Conservation (phyloP, 495 filamentous ascomycete genomes). For the Aspergillus conjunctus region DNA sequence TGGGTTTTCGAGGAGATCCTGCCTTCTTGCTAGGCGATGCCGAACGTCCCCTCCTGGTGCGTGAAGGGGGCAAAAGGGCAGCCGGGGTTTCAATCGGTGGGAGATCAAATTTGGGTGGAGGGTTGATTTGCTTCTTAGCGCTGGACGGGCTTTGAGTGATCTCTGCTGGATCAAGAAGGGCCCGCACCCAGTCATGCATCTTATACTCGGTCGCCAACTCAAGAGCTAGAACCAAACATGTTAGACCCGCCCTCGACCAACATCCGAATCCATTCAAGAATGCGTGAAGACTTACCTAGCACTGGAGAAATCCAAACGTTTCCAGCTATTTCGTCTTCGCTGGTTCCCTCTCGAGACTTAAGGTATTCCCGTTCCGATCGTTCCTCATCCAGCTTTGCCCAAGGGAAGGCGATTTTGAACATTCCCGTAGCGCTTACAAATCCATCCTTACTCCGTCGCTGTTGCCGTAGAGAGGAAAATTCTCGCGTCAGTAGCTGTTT, state of each 20-base stretch:
- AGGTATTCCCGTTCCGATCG: slow-evolving; percentile 82
- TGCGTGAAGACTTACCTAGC: slow-evolving; percentile 57
- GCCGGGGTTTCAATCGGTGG: slow-evolving; percentile 47
- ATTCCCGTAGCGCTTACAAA: slow-evolving; percentile 96
- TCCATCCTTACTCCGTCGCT: slow-evolving; percentile 91
- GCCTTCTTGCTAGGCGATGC: slow-evolving; percentile 62
- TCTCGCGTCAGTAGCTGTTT: slow-evolving; percentile 13
- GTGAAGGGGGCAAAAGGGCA: slow-evolving; percentile 40
- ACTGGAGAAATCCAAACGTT: slow-evolving; percentile 93
- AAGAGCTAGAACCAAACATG: slow-evolving; percentile 57
- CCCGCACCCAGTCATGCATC: slow-evolving; percentile 84
- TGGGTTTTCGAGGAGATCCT: slow-evolving; percentile 72
- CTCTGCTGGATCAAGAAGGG: slow-evolving; percentile 77
- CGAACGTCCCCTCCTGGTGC: slow-evolving; percentile 54
- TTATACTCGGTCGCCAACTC: slow-evolving; percentile 79
- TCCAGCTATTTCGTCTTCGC: slow-evolving; percentile 88
- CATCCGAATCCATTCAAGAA: background rate
- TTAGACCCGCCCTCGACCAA: slow-evolving; percentile 9
- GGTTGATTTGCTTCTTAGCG: slow-evolving; percentile 65
- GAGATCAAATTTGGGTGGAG: slow-evolving; percentile 68
- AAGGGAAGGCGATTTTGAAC: slow-evolving; percentile 99
- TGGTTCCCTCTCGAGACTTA: slow-evolving; percentile 73
- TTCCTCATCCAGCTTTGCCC: slow-evolving; percentile 83
- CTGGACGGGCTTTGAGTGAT: slow-evolving; percentile 60
- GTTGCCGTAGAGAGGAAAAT: slow-evolving; percentile 14